Percentiles rank a stretch among this genome's conserved stretches.
phyloP scores from a whole-genome alignment of 2,329 filamentous ascomycete species.

The Arthrobotrys sphaeroides region DNA sequence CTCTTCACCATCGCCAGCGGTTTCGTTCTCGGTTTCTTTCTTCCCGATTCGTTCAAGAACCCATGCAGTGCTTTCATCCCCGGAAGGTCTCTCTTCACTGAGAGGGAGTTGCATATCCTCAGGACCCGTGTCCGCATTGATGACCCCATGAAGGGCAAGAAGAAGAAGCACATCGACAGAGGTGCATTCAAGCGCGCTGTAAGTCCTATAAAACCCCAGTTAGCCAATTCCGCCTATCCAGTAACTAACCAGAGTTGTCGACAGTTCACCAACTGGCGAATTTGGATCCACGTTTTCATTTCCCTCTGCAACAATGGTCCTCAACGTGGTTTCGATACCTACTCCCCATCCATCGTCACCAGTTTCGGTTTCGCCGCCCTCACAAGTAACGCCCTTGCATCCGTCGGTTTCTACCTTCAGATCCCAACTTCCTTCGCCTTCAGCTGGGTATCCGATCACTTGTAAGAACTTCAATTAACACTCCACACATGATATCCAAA shows the following conservation, averaged over 20 bases:
- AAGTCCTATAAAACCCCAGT: constrained; percentile 52
- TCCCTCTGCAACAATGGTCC: constrained; percentile 66
- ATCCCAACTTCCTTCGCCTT: constrained; percentile 67
- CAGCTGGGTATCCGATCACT: constrained; percentile 67
- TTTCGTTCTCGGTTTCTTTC: constrained; percentile 62
- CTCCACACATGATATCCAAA: not conserved
- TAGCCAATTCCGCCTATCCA: too few relatives aligned
- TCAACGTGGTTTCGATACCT: constrained; percentile 65
- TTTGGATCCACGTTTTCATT: constrained; percentile 67
- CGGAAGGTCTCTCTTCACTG: constrained; percentile 60
- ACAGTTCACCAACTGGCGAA: constrained; percentile 65
- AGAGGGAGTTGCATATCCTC: constrained; percentile 63
- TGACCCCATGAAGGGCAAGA: constrained; percentile 64
- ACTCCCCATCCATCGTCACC: constrained; percentile 67
- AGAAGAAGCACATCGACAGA: constrained; percentile 65
- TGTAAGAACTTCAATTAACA: constrained; percentile 60
- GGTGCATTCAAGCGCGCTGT: constrained; percentile 64
- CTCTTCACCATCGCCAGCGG: constrained; percentile 65
- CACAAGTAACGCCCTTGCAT: constrained; percentile 67
- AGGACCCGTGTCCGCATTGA: constrained; percentile 63
- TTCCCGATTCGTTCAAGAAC: constrained; percentile 64
- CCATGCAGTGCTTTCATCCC: constrained; percentile 63
- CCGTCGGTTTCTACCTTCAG: constrained; percentile 67
- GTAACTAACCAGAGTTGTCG: not conserved
- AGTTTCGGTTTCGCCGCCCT: constrained; percentile 66